A percentile compares a stretch with the other conserved stretches of the same genome.
These are phyloP conservation scores for Xylariaceae sp. DNA, from an alignment of 2,329 filamentous ascomycete genomes.

Conservation along the genomic window DNA sequence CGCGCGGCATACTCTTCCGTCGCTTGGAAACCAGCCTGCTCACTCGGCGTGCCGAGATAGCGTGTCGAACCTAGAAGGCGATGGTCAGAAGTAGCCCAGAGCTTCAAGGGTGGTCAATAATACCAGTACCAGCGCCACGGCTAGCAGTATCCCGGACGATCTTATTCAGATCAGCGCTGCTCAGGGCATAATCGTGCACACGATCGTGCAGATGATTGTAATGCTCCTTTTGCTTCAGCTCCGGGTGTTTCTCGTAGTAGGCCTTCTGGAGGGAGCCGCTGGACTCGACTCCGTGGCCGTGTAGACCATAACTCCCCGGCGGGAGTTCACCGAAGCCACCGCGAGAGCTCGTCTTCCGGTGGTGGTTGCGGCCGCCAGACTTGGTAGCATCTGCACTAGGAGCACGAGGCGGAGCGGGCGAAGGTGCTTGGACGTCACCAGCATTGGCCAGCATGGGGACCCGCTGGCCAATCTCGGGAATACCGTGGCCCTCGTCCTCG, in stretches of 20 bases:
- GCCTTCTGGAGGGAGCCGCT: slow-evolving; percentile 81
- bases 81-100: slow-evolving; percentile 26
- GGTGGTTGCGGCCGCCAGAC: slow-evolving; percentile 47
- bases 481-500: slow-evolving; percentile 72
- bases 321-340: slow-evolving; percentile 59
- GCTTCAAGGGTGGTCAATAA: slow-evolving; percentile 23
- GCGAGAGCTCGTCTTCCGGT: slow-evolving; percentile 64
- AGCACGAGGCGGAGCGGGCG: slow-evolving; percentile 58
- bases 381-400: slow-evolving; percentile 27
- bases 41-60: slow-evolving; percentile 69
- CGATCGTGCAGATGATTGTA: slow-evolving; percentile 48
- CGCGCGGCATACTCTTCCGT: slow-evolving; percentile 77
- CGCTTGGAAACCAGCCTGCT: slow-evolving; percentile 84
- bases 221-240: slow-evolving; percentile 68
- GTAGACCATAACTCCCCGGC: slow-evolving; percentile 86
- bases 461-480: slow-evolving; percentile 84
- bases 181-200: slow-evolving; percentile 70
- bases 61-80: slow-evolving; percentile 52
- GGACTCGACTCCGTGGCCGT: slow-evolving; percentile 71
- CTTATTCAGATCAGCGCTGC: slow-evolving; percentile 82
- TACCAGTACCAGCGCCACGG: slow-evolving; percentile 45
- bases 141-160: slow-evolving; percentile 68
- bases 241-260: slow-evolving; percentile 89
- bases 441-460: slow-evolving; percentile 91
- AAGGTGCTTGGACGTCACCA: slow-evolving; percentile 92